These are phyloP conservation scores for Trematosphaeria pertusa DNA, from an alignment of 2,329 filamentous ascomycete species.

Conservation along the genomic window DNA sequence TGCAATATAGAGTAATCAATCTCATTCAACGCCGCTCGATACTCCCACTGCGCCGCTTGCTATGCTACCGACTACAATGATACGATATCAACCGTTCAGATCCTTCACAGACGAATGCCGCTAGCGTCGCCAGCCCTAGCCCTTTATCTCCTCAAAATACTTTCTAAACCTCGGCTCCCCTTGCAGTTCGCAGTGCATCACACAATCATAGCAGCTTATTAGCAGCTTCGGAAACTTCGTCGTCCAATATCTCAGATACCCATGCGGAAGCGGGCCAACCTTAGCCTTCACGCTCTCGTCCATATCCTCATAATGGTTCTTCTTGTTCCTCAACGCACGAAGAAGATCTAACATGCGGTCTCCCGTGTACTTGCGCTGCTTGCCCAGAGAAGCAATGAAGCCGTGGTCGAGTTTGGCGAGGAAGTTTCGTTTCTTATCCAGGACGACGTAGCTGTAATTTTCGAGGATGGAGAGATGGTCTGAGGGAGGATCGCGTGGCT, in stretches of 20 bases:
- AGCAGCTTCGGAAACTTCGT: slow-evolving; percentile 78
- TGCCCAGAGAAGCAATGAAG: slow-evolving; percentile 89
- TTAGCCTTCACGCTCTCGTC: slow-evolving; percentile 74
- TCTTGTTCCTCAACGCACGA: slow-evolving; percentile 91
- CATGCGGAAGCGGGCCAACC: slow-evolving; percentile 78
- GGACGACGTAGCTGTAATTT: slow-evolving; percentile 53
- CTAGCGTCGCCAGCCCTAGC: no score
- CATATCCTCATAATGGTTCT: slow-evolving; percentile 98
- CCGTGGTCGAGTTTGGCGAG: slow-evolving; percentile 75
- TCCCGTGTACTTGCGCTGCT: slow-evolving; percentile 94
- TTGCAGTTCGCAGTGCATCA: slow-evolving; percentile 71
- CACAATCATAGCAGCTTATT: slow-evolving; percentile 78
- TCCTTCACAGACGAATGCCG: no score
- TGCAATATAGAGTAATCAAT: no score
- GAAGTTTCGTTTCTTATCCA: slow-evolving; percentile 74
- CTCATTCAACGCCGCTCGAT: no score
- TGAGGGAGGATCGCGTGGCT: slow-evolving; percentile 83
- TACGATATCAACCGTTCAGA: no score
- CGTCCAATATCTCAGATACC: slow-evolving; percentile 86
- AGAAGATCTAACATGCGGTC: slow-evolving; percentile 83
- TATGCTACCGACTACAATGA: no score
- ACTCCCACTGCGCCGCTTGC: no score
- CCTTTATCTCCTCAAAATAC: no score
- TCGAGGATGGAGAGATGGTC: slow-evolving; percentile 67
- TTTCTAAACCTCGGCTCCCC: slow-evolving; percentile 71